Percentiles rank a stretch among this genome's conserved stretches.
Evolutionary conservation across 495 filamentous ascomycete genomes (phyloP).

Genomic region (Elasticomyces elasticus): DNA sequence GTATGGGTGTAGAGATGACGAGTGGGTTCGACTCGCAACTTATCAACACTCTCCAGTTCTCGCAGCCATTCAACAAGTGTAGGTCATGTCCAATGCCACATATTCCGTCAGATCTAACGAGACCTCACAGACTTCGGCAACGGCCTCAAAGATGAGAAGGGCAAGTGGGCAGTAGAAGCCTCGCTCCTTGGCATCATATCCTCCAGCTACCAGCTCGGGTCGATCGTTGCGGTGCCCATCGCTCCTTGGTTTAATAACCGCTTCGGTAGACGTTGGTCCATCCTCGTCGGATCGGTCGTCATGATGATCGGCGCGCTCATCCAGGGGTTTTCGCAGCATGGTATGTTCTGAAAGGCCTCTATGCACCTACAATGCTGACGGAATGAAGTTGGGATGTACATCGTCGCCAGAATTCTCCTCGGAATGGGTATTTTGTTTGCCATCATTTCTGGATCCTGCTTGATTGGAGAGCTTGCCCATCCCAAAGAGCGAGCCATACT

Average conservation of each 20-base stretch:
- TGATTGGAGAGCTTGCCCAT: conserved; percentile 57
- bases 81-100: conserved; percentile 23
- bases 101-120: too few species aligned
- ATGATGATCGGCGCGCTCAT: conserved; percentile 68
- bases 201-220: conserved; percentile 46
- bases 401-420: conserved; percentile 57
- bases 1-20: conserved; percentile 55
- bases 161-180: conserved; percentile 25
- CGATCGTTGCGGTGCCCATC: conserved; percentile 56
- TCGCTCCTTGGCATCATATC: conserved; percentile 17
- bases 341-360: neutral
- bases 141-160: conserved; percentile 17
- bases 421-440: conserved; percentile 51
- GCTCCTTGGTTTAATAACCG: conserved; percentile 60
- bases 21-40: conserved; percentile 63
- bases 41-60: conserved; percentile 58
- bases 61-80: conserved; percentile 48
- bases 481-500: conserved; percentile 58
- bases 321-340: conserved; percentile 45
- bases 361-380: conserved; percentile 24
- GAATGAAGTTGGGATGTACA: conserved; percentile 18
- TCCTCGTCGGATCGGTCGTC: conserved; percentile 52
- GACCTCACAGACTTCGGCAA: conserved; percentile 34
- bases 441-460: conserved; percentile 51
- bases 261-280: conserved; percentile 44